Conservation (phyloP, 192 early-diverging fungal genomes). For the Allomyces javanicus region DNA sequence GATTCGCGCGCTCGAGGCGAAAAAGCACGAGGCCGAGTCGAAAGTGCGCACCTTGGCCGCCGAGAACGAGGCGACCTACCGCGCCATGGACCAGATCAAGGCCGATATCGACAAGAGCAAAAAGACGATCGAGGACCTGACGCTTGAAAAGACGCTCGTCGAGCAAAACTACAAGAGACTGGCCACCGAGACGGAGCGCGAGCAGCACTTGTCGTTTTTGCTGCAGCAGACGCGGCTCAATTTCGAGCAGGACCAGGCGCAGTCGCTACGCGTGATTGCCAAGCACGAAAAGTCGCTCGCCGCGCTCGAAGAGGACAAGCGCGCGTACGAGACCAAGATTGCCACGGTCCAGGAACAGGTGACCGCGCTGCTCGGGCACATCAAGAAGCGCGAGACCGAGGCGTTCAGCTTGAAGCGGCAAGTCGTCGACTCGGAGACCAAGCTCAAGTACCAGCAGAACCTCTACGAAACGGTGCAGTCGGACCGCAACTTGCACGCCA, state of each 20-base stretch:
- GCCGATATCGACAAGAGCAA: slow-evolving; percentile 19
- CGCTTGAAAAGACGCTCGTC: slow-evolving; percentile 27
- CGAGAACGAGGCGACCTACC: slow-evolving; percentile 16
- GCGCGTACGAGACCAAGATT: slow-evolving; percentile 19
- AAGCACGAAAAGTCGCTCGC: slow-evolving; percentile 6
- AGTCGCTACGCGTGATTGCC: slow-evolving; percentile 12
- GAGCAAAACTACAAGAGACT: slow-evolving; percentile 19
- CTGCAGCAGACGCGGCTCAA: slow-evolving; percentile 27
- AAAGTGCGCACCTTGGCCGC: slow-evolving; percentile 20
- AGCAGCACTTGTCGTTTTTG: slow-evolving; percentile 14
- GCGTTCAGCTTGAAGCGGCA: slow-evolving; percentile 36
- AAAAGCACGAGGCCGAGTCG: slow-evolving; percentile 26
- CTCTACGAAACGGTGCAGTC: slow-evolving; percentile 44
- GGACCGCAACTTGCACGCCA: slow-evolving; percentile 37
- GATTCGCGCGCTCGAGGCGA: slow-evolving; percentile 29
- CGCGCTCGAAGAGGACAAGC: slow-evolving; percentile 18
- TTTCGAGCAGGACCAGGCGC: slow-evolving; percentile 28
- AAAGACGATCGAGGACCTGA: slow-evolving; percentile 31
- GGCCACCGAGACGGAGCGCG: slow-evolving; percentile 12
- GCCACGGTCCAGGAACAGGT: slow-evolving; percentile 16
- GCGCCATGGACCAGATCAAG: slow-evolving; percentile 17
- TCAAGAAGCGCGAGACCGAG: slow-evolving; percentile 35
- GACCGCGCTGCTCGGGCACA: slow-evolving; percentile 18
- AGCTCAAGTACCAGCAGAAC: slow-evolving; percentile 44
- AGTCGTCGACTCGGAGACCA: slow-evolving; percentile 36